Percentiles rank a stretch among this genome's conserved stretches.
phyloP scores from a whole-genome alignment of 331 rosid species.

The Malus hybrid region DNA sequence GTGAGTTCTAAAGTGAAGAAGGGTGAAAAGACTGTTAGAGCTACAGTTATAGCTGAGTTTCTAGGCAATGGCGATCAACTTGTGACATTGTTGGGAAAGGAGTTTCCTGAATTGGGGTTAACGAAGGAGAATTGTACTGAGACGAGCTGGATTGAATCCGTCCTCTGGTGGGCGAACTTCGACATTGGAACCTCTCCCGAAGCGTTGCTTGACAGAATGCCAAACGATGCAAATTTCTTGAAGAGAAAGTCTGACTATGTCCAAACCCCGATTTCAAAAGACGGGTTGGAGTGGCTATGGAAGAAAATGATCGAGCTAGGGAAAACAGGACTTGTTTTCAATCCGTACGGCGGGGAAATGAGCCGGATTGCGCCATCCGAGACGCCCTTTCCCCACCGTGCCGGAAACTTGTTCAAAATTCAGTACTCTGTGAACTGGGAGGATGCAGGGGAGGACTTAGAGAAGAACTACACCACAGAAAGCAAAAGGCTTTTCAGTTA shows the following conservation, averaged over 20 bases:
- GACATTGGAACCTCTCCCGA: slow-evolving; percentile 20
- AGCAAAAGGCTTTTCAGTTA: slow-evolving; percentile 22
- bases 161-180: slow-evolving; percentile 40
- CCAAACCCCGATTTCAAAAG: slow-evolving; percentile 45
- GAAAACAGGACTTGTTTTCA: slow-evolving; percentile 50
- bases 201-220: slow-evolving; percentile 37
- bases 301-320: slow-evolving; percentile 54
- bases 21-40: slow-evolving; percentile 29
- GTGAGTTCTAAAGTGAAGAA: slow-evolving; percentile 30
- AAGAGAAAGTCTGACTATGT: slow-evolving; percentile 67
- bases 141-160: slow-evolving; percentile 53
- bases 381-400: slow-evolving; percentile 71
- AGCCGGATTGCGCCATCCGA: slow-evolving; percentile 34
- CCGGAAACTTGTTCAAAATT: slow-evolving; percentile 58
- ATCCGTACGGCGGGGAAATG: slow-evolving; percentile 85
- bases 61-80: slow-evolving; percentile 45
- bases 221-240: slow-evolving; percentile 26
- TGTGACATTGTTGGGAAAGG: slow-evolving; percentile 33
- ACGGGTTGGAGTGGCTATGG: slow-evolving; percentile 48
- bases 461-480: slow-evolving; percentile 13
- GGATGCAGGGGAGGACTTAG: slow-evolving; percentile 17
- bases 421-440: slow-evolving; percentile 70
- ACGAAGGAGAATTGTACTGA: slow-evolving; percentile 43
- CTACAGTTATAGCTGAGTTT: slow-evolving; percentile 31
- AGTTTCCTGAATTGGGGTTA: slow-evolving; percentile 51